These are phyloP conservation scores for Rhodamnia rubescens DNA, from an alignment of 345 rosid species.

Conservation along the genomic window DNA sequence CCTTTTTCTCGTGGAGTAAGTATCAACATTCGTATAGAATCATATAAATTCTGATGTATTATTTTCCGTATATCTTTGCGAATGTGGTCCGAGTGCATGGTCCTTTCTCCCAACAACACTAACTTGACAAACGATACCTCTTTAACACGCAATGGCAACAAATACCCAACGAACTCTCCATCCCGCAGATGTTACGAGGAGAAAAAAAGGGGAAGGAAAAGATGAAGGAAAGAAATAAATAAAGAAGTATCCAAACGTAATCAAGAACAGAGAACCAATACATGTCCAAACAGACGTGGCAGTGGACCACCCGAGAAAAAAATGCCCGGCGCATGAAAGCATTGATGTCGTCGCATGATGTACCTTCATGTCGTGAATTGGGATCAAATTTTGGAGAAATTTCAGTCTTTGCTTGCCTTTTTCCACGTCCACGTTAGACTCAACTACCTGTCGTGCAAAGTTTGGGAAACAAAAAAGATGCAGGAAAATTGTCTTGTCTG, in stretches of 20 bases:
- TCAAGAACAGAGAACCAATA: neutral
- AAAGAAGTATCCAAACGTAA: neutral
- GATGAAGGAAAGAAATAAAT: neutral
- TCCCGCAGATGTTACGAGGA: neutral
- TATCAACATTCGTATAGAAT: neutral
- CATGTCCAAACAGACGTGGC: neutral
- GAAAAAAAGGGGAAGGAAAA: neutral
- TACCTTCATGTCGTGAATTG: neutral
- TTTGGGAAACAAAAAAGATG: neutral
- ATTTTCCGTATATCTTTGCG: neutral
- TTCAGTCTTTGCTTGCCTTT: neutral
- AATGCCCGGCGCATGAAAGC: neutral
- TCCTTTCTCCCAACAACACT: neutral
- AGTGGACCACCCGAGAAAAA: neutral
- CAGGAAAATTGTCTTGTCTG: neutral
- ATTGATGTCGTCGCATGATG: neutral
- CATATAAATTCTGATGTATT: neutral
- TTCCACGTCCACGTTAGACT: neutral
- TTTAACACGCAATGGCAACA: neutral
- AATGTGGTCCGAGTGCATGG: neutral
- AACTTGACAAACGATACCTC: neutral
- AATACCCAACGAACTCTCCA: neutral
- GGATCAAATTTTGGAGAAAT: neutral
- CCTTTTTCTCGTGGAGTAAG: neutral
- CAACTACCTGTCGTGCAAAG: neutral